Percentiles rank a stretch among this genome's conserved stretches.
Conservation (phyloP, 2,329 filamentous ascomycete genomes). For the Microsporum ferrugineum region DNA sequence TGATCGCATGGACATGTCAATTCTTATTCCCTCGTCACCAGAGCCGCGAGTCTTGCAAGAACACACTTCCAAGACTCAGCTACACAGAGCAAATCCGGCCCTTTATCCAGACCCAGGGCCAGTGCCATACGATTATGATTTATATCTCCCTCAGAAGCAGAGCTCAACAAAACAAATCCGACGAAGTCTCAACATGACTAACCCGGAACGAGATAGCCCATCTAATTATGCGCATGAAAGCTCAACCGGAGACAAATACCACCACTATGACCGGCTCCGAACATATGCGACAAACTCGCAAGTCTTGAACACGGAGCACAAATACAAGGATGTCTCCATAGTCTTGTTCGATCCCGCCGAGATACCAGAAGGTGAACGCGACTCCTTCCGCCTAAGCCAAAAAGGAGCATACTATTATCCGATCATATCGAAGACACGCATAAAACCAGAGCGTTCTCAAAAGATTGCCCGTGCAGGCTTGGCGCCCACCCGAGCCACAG, state of each 20-base stretch:
- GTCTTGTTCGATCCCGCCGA: constrained; percentile 44
- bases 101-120: constrained; percentile 42
- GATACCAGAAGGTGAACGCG: constrained; percentile 13
- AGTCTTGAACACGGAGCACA: constrained; percentile 39
- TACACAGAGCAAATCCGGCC: constrained; percentile 40
- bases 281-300: constrained; percentile 51
- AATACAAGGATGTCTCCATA: constrained; percentile 47
- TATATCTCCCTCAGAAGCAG: constrained; percentile 44
- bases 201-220: constrained; percentile 44
- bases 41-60: constrained; percentile 39
- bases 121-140: constrained; percentile 47
- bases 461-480: constrained; percentile 33
- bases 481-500: constrained; percentile 28
- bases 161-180: constrained; percentile 42
- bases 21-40: constrained; percentile 43
- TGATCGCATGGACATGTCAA: constrained; percentile 47
- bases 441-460: constrained; percentile 41
- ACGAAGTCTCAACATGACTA: constrained; percentile 43
- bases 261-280: constrained; percentile 46
- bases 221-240: constrained; percentile 38
- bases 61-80: constrained; percentile 38
- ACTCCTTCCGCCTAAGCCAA: constrained; percentile 22
- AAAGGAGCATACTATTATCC: constrained; percentile 54
- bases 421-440: constrained; percentile 44
- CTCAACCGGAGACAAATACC: constrained; percentile 35